These are phyloP conservation scores for Trypanosoma mega DNA, from an alignment of 208 protist species.

Conservation along the genomic window DNA sequence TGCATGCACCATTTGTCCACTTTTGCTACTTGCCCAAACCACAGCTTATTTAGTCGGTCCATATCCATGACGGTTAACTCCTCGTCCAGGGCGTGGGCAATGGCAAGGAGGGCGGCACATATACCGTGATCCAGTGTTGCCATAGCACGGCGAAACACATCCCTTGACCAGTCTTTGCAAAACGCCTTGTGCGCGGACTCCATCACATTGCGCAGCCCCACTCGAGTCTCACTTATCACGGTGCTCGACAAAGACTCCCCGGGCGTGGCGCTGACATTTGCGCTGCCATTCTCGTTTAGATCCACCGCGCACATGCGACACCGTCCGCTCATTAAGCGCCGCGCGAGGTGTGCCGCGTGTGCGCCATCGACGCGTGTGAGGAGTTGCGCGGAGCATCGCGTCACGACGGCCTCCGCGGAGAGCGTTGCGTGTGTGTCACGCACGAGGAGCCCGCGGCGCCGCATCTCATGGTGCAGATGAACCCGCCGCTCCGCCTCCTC, in stretches of 20 bases:
- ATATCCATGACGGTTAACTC: conserved; percentile 61
- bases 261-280: conserved; percentile 3
- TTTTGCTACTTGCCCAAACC: conserved; percentile 50
- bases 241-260: conserved; percentile 8
- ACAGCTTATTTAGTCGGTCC: conserved; percentile 60
- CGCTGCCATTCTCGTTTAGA: neutral
- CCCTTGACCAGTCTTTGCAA: conserved; percentile 53
- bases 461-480: conserved; percentile 56
- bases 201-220: conserved; percentile 12
- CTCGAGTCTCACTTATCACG: neutral
- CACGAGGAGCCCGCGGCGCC: conserved; percentile 41
- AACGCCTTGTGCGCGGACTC: conserved; percentile 10
- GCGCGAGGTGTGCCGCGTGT: conserved; percentile 45
- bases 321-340: conserved; percentile 50
- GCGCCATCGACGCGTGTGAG: conserved; percentile 33
- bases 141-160: conserved; percentile 51
- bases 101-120: conserved; percentile 48
- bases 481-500: conserved; percentile 47
- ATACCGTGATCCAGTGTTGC: conserved; percentile 53
- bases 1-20: conserved; percentile 19
- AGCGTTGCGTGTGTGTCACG: conserved; percentile 22
- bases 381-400: conserved; percentile 42
- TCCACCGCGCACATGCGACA: conserved; percentile 14
- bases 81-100: conserved; percentile 40
- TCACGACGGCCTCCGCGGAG: conserved; percentile 37